These are phyloP conservation scores for Pugionium cornutum DNA, from an alignment of 345 rosid species.

Conservation along the genomic window DNA sequence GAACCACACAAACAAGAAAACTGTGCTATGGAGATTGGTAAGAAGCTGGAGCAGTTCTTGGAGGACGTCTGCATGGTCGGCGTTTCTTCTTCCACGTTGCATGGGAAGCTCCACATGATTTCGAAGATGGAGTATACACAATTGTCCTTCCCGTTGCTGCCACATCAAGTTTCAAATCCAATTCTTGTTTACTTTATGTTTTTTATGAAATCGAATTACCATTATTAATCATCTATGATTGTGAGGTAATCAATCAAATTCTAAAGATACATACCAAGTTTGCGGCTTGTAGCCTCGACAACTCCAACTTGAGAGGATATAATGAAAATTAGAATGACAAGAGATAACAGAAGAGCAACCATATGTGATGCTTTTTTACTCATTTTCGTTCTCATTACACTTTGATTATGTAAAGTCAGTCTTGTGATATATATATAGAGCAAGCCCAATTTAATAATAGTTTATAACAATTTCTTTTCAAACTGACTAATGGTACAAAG, in stretches of 20 bases:
- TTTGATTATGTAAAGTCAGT: not conserved
- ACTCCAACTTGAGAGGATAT: conserved; percentile 14
- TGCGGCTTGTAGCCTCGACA: conserved; percentile 13
- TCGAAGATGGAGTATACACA: not conserved
- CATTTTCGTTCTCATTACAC: no score
- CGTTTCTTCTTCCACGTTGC: conserved; percentile 2
- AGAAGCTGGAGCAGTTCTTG: not conserved
- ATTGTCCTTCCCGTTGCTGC: not conserved
- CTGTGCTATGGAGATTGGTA: conserved; percentile 6
- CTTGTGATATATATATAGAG: not conserved
- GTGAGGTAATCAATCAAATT: not conserved
- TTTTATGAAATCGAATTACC: no score
- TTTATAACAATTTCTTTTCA: no score
- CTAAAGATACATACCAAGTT: conserved; percentile 8
- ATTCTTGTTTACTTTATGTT: no score
- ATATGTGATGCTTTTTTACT: not conserved
- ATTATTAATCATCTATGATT: no score
- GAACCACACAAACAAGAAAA: not conserved
- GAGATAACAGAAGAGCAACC: not conserved
- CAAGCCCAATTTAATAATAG: no score
- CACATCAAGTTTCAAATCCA: not conserved
- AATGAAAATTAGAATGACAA: not conserved
- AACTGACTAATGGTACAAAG: no score
- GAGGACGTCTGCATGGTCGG: conserved; percentile 12
- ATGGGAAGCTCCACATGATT: conserved; percentile 9